These are phyloP conservation scores for Lodderomyces parapsilosis DNA, from an alignment of 1,139 yeast species.

Conservation along the genomic window DNA sequence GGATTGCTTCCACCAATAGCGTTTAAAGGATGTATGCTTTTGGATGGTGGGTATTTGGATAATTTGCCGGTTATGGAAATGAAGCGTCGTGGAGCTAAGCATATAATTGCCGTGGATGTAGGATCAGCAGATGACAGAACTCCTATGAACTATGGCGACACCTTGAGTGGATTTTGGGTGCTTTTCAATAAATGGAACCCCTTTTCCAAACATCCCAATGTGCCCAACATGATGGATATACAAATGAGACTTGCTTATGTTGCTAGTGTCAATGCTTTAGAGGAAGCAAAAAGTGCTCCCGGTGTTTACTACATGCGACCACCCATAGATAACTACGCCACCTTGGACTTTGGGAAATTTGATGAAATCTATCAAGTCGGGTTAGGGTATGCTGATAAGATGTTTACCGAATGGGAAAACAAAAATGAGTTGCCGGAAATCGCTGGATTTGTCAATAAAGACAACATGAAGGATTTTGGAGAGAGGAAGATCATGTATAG, in stretches of 20 bases:
- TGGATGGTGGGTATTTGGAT: constrained; percentile 96
- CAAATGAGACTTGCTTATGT: constrained; percentile 93
- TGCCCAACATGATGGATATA: constrained; percentile 93
- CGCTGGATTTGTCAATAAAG: constrained; percentile 48
- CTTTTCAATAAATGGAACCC: constrained; percentile 87
- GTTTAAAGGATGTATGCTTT: constrained; percentile 85
- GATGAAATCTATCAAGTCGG: constrained; percentile 89
- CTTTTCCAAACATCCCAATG: constrained; percentile 80
- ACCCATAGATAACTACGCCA: constrained; percentile 88
- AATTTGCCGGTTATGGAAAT: constrained; percentile 90
- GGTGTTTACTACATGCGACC: constrained; percentile 93
- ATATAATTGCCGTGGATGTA: constrained; percentile 94
- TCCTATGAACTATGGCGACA: constrained; percentile 90
- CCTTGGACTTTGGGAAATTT: constrained; percentile 88
- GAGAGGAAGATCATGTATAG: constrained; percentile 38
- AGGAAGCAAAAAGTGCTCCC: constrained; percentile 77
- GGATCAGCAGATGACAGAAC: constrained; percentile 93
- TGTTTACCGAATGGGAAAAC: constrained; percentile 53
- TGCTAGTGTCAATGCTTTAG: constrained; percentile 90
- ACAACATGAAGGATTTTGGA: constrained; percentile 17
- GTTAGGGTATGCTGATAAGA: constrained; percentile 63
- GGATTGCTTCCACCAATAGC: constrained; percentile 89
- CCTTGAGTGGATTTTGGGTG: constrained; percentile 91
- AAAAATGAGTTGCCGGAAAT: constrained; percentile 59
- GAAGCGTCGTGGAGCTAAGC: constrained; percentile 83